These are phyloP conservation scores for Candida neerlandica DNA, from an alignment of 1,139 yeast species.

Conservation along the genomic window DNA sequence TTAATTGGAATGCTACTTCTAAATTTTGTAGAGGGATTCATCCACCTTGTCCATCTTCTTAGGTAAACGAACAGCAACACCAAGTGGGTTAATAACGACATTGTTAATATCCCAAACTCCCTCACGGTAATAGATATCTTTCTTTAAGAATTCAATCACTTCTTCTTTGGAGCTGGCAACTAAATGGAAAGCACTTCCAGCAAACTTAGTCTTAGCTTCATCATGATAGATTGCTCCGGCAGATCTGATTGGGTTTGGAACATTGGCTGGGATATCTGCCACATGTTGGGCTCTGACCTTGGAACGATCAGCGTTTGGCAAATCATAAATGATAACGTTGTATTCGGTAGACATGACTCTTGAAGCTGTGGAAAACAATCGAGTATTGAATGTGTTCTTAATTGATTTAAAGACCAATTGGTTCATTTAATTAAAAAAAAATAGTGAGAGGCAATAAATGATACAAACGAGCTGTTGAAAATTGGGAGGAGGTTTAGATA, in stretches of 20 bases:
- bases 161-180: constrained; percentile 66
- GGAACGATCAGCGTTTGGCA: constrained; percentile 62
- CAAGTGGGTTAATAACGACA: constrained; percentile 59
- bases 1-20: not conserved
- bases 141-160: constrained; percentile 60
- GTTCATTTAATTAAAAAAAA: constrained; percentile 6
- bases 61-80: constrained; percentile 39
- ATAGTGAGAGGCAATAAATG: not conserved
- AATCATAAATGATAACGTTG: constrained; percentile 72
- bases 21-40: constrained; percentile 22
- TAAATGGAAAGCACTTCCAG: constrained; percentile 69
- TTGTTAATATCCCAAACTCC: constrained; percentile 80
- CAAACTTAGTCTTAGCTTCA: constrained; percentile 55
- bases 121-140: constrained; percentile 61
- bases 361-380: constrained; percentile 9
- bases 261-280: constrained; percentile 51
- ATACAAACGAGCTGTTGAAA: not conserved
- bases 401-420: not conserved
- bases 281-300: constrained; percentile 61
- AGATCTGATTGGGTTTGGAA: constrained; percentile 58
- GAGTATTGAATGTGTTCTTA: not conserved
- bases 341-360: constrained; percentile 47
- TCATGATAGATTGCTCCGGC: constrained; percentile 68
- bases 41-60: constrained; percentile 28
- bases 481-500: not conserved